Base-by-base conservation (phyloP, 2,329 filamentous ascomycete species). In the Bipolaris victoriae region DNA sequence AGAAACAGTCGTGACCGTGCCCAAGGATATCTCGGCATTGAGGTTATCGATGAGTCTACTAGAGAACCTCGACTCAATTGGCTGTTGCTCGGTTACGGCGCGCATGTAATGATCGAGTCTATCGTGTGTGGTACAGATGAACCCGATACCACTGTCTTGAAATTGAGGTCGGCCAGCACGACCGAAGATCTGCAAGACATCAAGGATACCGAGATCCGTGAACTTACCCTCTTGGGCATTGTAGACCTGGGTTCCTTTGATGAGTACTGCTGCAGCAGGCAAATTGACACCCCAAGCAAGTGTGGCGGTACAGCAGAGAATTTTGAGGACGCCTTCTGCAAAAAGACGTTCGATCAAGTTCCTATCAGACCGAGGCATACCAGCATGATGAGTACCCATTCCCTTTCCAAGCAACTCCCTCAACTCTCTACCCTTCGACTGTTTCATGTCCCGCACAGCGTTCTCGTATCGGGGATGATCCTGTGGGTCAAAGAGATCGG, bases 211-310 rank as follows among this genome's bases (percentile, higher is more conserved):
- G 5, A 99, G 83, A 71, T 99, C 95, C 18, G 97, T 90, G 67
- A 97, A 98, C 77, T 96, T 97, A 77, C 95, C 95, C 50, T 96
- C 94, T 74, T 97, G 91, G 0, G 95, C 89, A 74, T 93, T 98
- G 78, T 99, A 99, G 0, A 99, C 86, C 72, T 98, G 94, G 0
- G 95, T 99, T 15, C 95, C 95, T 76, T 99, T 99, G 83, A 99
- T 99, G 51, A 99, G 86, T 49, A 99, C 95, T 0, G 95, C 96
- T 0, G 95, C 95, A 33, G 95, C 95, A 0, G 95, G 95, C 77
- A 99, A 86, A 77, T 99, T 99, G 73, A 99, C 94, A 87, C 95
- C 95, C 95, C 95, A 99, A 0, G 95, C 95, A 24, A 99, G 83
- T 1, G 95, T 99, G 10, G 95, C 95, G 2, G 95, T 99, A 86